A percentile compares a stretch with the other conserved stretches of the same genome.
Conservation (phyloP, 2,329 filamentous ascomycete species). For the Trichoderma sp. region DNA sequence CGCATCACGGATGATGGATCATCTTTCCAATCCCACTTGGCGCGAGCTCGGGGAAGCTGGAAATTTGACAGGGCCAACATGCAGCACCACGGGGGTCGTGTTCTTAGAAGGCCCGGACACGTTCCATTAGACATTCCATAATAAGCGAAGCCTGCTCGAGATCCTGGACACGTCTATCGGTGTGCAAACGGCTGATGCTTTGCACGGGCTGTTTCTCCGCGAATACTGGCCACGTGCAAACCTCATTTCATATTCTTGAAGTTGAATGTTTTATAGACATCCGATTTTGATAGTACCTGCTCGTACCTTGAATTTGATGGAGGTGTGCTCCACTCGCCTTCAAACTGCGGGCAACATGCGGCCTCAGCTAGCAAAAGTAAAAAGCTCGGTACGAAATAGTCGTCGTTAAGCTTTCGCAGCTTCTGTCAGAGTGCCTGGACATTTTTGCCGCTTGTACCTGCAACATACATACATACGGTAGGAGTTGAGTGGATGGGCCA, state of each 20-base stretch:
- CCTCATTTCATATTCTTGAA: neutral
- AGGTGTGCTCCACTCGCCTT: neutral
- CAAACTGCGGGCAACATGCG: neutral
- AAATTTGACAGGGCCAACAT: neutral
- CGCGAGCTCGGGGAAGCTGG: neutral
- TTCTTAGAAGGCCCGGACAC: neutral
- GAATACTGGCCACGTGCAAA: neutral
- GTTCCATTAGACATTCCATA: conserved; percentile 8
- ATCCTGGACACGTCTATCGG: conserved; percentile 3
- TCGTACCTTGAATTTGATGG: neutral
- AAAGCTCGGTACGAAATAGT: neutral
- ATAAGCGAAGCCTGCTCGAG: neutral
- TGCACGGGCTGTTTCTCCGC: neutral
- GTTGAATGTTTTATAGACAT: neutral
- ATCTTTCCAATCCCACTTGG: neutral
- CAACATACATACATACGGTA: neutral
- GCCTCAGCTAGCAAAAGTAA: conserved; percentile 1
- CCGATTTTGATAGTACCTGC: neutral
- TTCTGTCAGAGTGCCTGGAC: neutral
- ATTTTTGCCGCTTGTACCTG: neutral
- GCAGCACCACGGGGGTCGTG: neutral
- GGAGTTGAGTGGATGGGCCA: neutral
- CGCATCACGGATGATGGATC: neutral
- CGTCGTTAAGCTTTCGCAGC: neutral
- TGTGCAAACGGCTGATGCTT: neutral